phyloP scores from a whole-genome alignment of 108 stramenopile genomes.

The Conticribra weissflogii region DNA sequence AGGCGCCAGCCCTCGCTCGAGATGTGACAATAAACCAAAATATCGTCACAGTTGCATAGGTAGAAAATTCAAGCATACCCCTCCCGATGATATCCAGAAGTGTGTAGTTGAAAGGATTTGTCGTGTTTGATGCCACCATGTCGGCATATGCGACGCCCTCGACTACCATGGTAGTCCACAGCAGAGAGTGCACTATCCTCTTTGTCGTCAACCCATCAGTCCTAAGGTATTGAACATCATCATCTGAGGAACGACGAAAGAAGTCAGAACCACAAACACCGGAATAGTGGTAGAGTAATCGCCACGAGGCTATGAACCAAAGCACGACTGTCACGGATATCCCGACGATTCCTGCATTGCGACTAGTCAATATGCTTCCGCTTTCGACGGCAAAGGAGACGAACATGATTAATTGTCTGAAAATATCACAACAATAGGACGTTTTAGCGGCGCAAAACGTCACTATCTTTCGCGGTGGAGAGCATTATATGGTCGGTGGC shows the following conservation, averaged over 20 bases:
- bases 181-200: slow-evolving; percentile 25
- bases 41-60: slow-evolving; percentile 35
- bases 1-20: slow-evolving; percentile 31
- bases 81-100: slow-evolving; percentile 51
- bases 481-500: too few species aligned
- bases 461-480: too few species aligned
- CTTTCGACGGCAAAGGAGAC: neutral
- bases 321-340: slow-evolving; percentile 34
- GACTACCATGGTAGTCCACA: slow-evolving; percentile 41
- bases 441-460: too few species aligned
- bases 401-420: neutral
- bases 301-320: slow-evolving; percentile 37
- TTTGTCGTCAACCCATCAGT: slow-evolving; percentile 43
- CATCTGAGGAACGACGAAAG: slow-evolving; percentile 4
- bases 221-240: slow-evolving; percentile 18
- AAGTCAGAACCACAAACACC: slow-evolving; percentile 25
- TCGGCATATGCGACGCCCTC: slow-evolving; percentile 36
- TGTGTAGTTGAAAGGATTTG: slow-evolving; percentile 35
- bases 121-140: slow-evolving; percentile 24
- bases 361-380: slow-evolving; percentile 1
- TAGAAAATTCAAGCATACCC: slow-evolving; percentile 45
- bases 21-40: slow-evolving; percentile 37
- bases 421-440: too few species aligned
- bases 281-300: slow-evolving; percentile 43
- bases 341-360: slow-evolving; percentile 31